Evolutionary conservation across 2,329 filamentous ascomycete species (phyloP).

Genomic region (Dissoconium aciculare): DNA sequence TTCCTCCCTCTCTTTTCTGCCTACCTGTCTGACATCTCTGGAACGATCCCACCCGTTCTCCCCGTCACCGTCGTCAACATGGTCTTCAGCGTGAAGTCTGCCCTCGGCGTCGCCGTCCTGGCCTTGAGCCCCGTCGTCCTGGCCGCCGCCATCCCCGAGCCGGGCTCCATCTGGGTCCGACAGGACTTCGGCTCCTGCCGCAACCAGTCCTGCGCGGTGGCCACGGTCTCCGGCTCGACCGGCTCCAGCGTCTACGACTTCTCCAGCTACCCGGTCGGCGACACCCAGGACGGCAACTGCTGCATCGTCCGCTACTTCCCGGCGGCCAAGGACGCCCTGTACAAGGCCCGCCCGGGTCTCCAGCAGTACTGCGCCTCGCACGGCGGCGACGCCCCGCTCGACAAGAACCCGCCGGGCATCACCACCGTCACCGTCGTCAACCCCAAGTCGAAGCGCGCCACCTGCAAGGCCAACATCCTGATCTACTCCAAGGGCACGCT

Average conservation of each 20-base stretch:
- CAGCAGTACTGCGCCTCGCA: slow-evolving; percentile 2
- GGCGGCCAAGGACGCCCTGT: slow-evolving; percentile 1
- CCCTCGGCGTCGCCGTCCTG: slow-evolving; percentile 1
- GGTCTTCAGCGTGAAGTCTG: neutral
- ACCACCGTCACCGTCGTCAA: slow-evolving; percentile 1
- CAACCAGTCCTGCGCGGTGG: slow-evolving; percentile 4
- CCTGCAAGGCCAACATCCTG: slow-evolving; percentile 35
- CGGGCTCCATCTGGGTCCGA: neutral
- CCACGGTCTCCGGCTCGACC: slow-evolving; percentile 4
- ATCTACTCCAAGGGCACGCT: slow-evolving; percentile 44
- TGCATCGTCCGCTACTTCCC: slow-evolving; percentile 5
- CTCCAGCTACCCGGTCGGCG: slow-evolving; percentile 2
- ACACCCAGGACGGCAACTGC: slow-evolving; percentile 2
- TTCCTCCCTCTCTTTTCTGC: neutral
- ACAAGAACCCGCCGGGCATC: slow-evolving; percentile 2
- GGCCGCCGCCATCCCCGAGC: neutral
- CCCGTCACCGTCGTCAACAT: neutral
- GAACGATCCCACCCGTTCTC: neutral
- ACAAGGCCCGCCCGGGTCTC: neutral
- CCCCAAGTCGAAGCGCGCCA: slow-evolving; percentile 7
- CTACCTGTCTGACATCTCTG: neutral
- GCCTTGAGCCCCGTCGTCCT: slow-evolving; percentile 1
- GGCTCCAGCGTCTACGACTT: slow-evolving; percentile 2
- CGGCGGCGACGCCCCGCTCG: slow-evolving; percentile 2
- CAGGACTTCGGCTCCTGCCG: slow-evolving; percentile 1